phyloP scores from a whole-genome alignment of 768 basidiomycete genomes.

The Phaeotremella skinneri region DNA sequence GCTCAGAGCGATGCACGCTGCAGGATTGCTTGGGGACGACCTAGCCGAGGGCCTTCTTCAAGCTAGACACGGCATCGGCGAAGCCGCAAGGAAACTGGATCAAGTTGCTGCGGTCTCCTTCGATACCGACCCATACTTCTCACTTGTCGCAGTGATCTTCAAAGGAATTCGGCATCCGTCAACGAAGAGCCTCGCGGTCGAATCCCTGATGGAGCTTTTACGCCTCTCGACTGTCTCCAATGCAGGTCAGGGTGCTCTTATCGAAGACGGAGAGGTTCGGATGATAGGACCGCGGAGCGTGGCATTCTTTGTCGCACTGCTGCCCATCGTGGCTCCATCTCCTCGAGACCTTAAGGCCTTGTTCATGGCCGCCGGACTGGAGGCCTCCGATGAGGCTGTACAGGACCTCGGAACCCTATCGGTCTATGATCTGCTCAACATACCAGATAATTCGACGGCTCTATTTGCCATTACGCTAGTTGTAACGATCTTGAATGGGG shows the following conservation, averaged over 20 bases:
- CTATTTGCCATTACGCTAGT: constrained; percentile 72
- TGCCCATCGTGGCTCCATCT: constrained; percentile 24
- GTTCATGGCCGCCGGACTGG: constrained; percentile 63
- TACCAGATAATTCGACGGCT: constrained; percentile 62
- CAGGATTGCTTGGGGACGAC: constrained; percentile 59
- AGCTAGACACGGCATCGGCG: constrained; percentile 64
- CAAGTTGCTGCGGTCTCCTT: constrained; percentile 71
- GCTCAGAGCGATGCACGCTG: constrained; percentile 63
- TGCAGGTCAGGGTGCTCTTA: neutral
- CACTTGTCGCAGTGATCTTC: constrained; percentile 76
- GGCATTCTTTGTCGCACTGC: constrained; percentile 39
- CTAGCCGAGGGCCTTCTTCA: constrained; percentile 57
- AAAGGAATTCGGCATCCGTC: constrained; percentile 74
- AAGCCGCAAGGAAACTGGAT: constrained; percentile 70
- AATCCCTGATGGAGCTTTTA: constrained; percentile 61
- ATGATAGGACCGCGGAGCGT: constrained; percentile 16
- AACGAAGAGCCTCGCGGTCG: constrained; percentile 56
- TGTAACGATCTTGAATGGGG: constrained; percentile 68
- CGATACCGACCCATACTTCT: constrained; percentile 74
- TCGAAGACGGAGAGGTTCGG: constrained; percentile 13
- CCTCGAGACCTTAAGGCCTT: constrained; percentile 61
- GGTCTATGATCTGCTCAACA: constrained; percentile 27
- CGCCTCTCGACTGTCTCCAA: constrained; percentile 7
- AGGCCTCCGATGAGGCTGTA: constrained; percentile 41
- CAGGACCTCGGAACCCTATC: constrained; percentile 15